Evolutionary conservation across 1,284 basidiomycete species (phyloP), one percentile per base, ranked within the genome.

Genomic region (Filobasidium uniguttulatum): DNA sequence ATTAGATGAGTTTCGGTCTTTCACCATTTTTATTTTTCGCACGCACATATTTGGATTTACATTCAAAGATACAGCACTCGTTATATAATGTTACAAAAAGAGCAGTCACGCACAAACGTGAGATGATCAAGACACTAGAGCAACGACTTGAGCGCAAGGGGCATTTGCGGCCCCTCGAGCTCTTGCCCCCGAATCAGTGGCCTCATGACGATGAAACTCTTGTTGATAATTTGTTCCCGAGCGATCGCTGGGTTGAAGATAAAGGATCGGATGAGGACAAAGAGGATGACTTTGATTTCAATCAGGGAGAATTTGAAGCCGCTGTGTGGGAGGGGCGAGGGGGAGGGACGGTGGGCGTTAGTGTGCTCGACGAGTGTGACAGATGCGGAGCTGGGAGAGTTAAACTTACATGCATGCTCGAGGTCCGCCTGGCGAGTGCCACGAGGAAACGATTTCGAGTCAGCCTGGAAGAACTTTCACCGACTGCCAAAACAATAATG

Each of bases 241-340:
- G 54, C 50, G 15, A 61, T 58, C 3, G 75, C 69, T 25, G 76
- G 66, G 37, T 75, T 72, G 49, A 81, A 78, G 46, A 75, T 72
- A 49, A 81, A 78, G 1, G 71, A 69, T 14, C 77, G 70, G 2
- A 81, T 59, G 14, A 81, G 67, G 0, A 75, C 73, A 57, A 78
- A 81, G 6, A 81, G 55, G 6, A 80, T 66, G 0, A 73, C 75
- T 60, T 80, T 80, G 64, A 75, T 78, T 60, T 85, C 81, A 23
- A 73, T 72, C 40, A 85, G 59, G 6, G 82, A 80, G 59, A 85
- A 83, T 57, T 75, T 74, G 62, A 77, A 83, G 6, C 82, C 81
- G 57, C 49, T 61, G 45, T 25, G 20, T 14, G 9, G 31, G 44
- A 26, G 7, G 23, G 3, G 25, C n/a, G 15, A 4, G 0, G 17